phyloP scores from a whole-genome alignment of 176 grass and related monocot genomes.

The Lolium multiflorum region DNA sequence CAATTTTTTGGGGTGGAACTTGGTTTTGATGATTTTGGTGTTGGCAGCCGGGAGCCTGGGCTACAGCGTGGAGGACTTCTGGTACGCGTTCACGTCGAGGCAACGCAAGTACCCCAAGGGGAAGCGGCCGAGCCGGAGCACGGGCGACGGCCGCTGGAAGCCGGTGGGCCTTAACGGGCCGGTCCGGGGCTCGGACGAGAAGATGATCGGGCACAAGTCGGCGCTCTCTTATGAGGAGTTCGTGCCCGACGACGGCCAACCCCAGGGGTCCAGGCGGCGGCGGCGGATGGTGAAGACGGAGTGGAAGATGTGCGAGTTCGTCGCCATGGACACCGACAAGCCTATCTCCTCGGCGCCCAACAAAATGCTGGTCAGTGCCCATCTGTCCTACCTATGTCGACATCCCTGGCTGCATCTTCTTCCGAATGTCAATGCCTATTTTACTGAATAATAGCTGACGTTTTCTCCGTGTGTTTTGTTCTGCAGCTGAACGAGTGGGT shows the following conservation, averaged over 20 bases:
- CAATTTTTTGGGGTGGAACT: too few relatives aligned
- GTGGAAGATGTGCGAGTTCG: slow-evolving; percentile 25
- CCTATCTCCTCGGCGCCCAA: not conserved
- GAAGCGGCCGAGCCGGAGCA: slow-evolving; percentile 11
- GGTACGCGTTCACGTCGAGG: slow-evolving; percentile 17
- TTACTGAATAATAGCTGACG: not conserved
- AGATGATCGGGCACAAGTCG: not conserved
- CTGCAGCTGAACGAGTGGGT: slow-evolving; percentile 5
- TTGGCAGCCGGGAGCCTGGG: not conserved
- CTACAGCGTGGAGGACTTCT: not conserved
- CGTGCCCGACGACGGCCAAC: not conserved
- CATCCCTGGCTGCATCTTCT: too few relatives aligned
- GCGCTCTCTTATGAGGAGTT: not conserved
- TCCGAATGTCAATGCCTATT: too few relatives aligned
- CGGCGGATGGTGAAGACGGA: not conserved
- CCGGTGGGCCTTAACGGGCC: not conserved
- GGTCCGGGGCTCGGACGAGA: not conserved
- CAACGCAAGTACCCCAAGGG: slow-evolving; percentile 14
- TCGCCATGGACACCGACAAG: not conserved
- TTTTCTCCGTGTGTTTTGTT: not conserved
- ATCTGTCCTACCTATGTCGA: not conserved
- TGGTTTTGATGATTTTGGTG: not conserved
- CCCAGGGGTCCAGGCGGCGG: too few relatives aligned
- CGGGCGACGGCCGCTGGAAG: slow-evolving; percentile 13
- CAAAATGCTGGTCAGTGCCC: not conserved